Percentiles rank a stretch among this genome's conserved stretches.
Evolutionary conservation across 345 rosid genomes (phyloP).

Genomic region (Zanthoxylum bungeanum): DNA sequence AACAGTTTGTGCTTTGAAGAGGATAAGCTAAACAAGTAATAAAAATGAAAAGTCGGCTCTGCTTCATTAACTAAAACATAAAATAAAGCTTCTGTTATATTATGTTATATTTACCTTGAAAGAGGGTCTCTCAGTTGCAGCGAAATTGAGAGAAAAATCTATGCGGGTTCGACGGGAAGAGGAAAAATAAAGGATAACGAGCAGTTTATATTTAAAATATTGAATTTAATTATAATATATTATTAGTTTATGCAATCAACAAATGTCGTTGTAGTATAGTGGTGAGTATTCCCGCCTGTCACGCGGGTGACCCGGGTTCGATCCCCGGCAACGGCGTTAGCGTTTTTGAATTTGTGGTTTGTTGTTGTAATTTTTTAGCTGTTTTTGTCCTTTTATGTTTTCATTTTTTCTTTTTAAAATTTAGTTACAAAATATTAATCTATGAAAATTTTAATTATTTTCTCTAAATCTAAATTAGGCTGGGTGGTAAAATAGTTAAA

Average conservation of each 20-base stretch:
- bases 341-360: too few relatives aligned
- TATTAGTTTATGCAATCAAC: fast-evolving
- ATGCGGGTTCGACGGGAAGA: not conserved
- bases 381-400: too few relatives aligned
- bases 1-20: not conserved
- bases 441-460: too few relatives aligned
- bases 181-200: not conserved
- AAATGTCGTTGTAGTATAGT: slow-evolving; percentile 60
- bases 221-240: too few relatives aligned
- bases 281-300: slow-evolving; percentile 67
- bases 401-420: too few relatives aligned
- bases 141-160: not conserved
- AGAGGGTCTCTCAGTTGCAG: not conserved
- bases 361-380: too few relatives aligned
- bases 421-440: too few relatives aligned
- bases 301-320: slow-evolving; percentile 74
- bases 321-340: slow-evolving; percentile 73
- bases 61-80: not conserved
- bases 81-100: not conserved
- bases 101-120: not conserved
- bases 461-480: too few relatives aligned
- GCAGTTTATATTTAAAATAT: not conserved
- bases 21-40: too few relatives aligned
- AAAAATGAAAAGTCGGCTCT: not conserved
- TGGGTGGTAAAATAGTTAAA: too few relatives aligned